Conservation (phyloP, 2,329 filamentous ascomycete genomes). For the Fusarium albidum region DNA sequence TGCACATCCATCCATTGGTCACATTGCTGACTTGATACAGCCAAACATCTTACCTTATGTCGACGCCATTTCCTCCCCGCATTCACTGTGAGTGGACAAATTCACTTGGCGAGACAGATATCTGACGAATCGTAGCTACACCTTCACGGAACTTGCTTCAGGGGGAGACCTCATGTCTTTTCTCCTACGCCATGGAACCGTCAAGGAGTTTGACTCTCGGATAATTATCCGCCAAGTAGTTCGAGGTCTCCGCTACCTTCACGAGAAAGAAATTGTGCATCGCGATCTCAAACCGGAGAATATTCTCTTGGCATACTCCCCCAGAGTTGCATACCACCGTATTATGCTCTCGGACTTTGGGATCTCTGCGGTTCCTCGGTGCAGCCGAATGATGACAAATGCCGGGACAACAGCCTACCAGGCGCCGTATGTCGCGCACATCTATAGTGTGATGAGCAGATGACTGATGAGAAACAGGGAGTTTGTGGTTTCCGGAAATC, state of each 20-base stretch:
- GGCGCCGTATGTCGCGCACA: constrained; percentile 53
- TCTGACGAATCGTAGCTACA: constrained; percentile 50
- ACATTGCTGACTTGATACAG: constrained; percentile 44
- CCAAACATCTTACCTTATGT: constrained; percentile 63
- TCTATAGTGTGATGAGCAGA: too few species aligned
- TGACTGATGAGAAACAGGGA: constrained; percentile 48
- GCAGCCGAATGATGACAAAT: constrained; percentile 52
- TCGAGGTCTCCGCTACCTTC: constrained; percentile 56
- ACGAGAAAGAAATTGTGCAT: constrained; percentile 59
- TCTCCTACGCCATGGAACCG: constrained; percentile 45
- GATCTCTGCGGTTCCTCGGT: constrained; percentile 52
- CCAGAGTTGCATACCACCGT: constrained; percentile 51
- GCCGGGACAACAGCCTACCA: constrained; percentile 58
- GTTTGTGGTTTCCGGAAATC: constrained; percentile 36
- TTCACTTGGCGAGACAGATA: background rate
- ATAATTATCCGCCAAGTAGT: constrained; percentile 58
- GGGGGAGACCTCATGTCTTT: constrained; percentile 64
- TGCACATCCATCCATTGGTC: background rate
- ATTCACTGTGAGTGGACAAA: constrained; percentile 52
- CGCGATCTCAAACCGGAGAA: constrained; percentile 65
- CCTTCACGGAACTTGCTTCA: constrained; percentile 65
- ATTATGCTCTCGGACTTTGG: constrained; percentile 64
- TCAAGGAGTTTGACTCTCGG: constrained; percentile 53
- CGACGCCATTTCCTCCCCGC: constrained; percentile 58
- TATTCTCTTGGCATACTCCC: constrained; percentile 57